Evolutionary conservation across 2,329 filamentous ascomycete genomes (phyloP).

Genomic region (Xylariaceae sp.): DNA sequence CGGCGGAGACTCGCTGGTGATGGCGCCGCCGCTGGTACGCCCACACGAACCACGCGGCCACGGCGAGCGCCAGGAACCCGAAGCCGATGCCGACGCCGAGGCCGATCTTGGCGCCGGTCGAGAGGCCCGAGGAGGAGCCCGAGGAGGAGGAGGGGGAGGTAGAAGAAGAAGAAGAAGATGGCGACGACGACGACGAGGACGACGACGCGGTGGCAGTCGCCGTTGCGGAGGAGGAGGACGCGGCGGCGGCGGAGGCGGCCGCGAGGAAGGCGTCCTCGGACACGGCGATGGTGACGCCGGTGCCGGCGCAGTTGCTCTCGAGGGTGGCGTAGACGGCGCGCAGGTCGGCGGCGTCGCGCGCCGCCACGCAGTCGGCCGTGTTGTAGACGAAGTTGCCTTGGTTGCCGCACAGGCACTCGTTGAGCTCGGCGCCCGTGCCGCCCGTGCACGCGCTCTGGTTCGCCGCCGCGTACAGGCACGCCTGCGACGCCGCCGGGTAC

Average conservation of each 20-base stretch:
- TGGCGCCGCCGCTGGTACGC: constrained; percentile 17
- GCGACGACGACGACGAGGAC: constrained; percentile 7
- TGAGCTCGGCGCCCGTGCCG: constrained; percentile 31
- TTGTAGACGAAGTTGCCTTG: constrained; percentile 40
- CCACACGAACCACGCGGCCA: constrained; percentile 22
- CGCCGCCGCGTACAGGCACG: constrained; percentile 36
- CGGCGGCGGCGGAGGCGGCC: constrained; percentile 19
- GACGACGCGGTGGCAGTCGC: constrained; percentile 9
- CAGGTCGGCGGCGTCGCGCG: constrained; percentile 28
- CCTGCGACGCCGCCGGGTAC: constrained; percentile 33
- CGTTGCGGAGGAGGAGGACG: constrained; percentile 10
- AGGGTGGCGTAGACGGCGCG: constrained; percentile 36
- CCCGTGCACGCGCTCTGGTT: constrained; percentile 33
- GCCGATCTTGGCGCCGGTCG: constrained; percentile 30
- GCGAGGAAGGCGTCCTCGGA: constrained; percentile 33
- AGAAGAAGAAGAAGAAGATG: constrained; percentile 6
- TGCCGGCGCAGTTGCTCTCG: constrained; percentile 34
- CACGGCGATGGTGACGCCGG: constrained; percentile 35
- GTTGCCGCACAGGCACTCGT: constrained; percentile 44
- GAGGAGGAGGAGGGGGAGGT: constrained; percentile 7
- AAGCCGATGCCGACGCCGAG: constrained; percentile 31
- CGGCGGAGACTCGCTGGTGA: constrained; percentile 7
- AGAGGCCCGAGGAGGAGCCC: constrained; percentile 17
- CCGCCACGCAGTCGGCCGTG: constrained; percentile 38
- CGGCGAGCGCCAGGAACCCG: constrained; percentile 15